Base-by-base conservation (phyloP, 768 basidiomycete species). In the Tylopilus intermedius region DNA sequence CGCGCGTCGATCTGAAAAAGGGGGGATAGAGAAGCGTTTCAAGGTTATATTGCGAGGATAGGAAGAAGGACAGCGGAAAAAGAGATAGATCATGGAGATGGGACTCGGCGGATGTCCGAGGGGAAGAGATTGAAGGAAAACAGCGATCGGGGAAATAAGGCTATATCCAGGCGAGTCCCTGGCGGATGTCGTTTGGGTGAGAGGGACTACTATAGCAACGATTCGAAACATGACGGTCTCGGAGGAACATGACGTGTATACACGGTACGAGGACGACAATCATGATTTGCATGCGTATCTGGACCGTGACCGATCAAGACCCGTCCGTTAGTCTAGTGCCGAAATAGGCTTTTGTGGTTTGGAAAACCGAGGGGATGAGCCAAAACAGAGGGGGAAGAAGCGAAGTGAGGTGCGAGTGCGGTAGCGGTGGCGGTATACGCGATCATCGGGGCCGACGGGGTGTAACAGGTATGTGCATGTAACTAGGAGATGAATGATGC, bases 181-280 rank as follows among this genome's bases (percentile, higher is more conserved):
- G 24, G 26, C 8, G 8, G 35, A 33, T 33, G 39, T 41, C 44
- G 18, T 37, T 32, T 33, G 9, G 2, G 9, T 22, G 40, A 30
- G 37, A 13, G 4, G 21, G 14, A 54, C 47, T 56, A 49, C 58
- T 55, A 62, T 62, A 47, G 59, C 62, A 62, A 64, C 62, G 47
- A 51, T 44, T 41, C 29, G 55, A 62, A 62, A 62, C 61, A 42
- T 15, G 10, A 27, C 5, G 22, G 45, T n/a, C 24, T 32, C 22
- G 32, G 27, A 33, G 2, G 33, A 33, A 33, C 11, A 33, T 33
- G 35, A 8, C 44, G 35, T 29, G 24, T 30, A 21, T 32, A 43
- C n/a, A 58, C 18, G 4, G 7, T 49, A 35, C 40, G 35, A 15
- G n/a, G 35, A 54, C 27, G 57, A 50, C 49, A 37, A 60, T 59